These are phyloP conservation scores for Colletotrichum neosansevieriae DNA, from an alignment of 2,329 filamentous ascomycete genomes.

Conservation along the genomic window DNA sequence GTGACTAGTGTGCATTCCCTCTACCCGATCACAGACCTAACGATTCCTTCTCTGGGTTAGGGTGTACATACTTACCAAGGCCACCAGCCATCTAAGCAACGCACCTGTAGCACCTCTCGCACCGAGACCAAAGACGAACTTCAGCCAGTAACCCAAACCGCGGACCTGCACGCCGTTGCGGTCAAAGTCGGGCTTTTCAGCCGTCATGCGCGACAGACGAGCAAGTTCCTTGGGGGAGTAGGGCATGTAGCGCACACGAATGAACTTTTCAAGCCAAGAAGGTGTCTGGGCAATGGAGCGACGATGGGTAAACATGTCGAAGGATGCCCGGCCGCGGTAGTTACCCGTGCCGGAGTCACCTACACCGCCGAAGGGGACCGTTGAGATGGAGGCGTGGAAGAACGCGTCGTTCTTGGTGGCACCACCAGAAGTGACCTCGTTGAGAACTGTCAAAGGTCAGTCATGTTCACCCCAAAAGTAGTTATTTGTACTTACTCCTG, in stretches of 20 bases:
- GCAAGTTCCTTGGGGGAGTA: slow-evolving; percentile 62
- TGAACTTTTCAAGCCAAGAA: slow-evolving; percentile 73
- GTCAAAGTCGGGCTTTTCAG: slow-evolving; percentile 70
- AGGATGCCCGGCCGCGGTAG: slow-evolving; percentile 82
- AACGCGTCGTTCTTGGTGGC: slow-evolving; percentile 72
- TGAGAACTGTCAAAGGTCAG: slow-evolving; percentile 62
- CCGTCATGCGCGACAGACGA: slow-evolving; percentile 57
- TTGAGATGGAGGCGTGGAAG: slow-evolving; percentile 71
- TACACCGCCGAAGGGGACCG: slow-evolving; percentile 84
- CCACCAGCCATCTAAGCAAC: slow-evolving; percentile 64
- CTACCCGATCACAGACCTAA: slow-evolving; percentile 47
- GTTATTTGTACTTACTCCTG: slow-evolving; percentile 66
- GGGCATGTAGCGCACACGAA: slow-evolving; percentile 77
- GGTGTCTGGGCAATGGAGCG: slow-evolving; percentile 71
- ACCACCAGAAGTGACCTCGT: slow-evolving; percentile 74
- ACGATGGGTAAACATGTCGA: slow-evolving; percentile 75
- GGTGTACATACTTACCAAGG: slow-evolving; percentile 49
- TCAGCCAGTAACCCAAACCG: slow-evolving; percentile 66
- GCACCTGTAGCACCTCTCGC: slow-evolving; percentile 61
- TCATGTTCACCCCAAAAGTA: background rate
- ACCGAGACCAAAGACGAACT: slow-evolving; percentile 65
- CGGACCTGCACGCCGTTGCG: slow-evolving; percentile 66
- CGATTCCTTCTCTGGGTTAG: slow-evolving; percentile 50
- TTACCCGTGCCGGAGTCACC: slow-evolving; percentile 81
- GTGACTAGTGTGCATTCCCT: slow-evolving; percentile 16